phyloP scores from a whole-genome alignment of 2,329 filamentous ascomycete genomes.

The Aspergillus luchuensis region DNA sequence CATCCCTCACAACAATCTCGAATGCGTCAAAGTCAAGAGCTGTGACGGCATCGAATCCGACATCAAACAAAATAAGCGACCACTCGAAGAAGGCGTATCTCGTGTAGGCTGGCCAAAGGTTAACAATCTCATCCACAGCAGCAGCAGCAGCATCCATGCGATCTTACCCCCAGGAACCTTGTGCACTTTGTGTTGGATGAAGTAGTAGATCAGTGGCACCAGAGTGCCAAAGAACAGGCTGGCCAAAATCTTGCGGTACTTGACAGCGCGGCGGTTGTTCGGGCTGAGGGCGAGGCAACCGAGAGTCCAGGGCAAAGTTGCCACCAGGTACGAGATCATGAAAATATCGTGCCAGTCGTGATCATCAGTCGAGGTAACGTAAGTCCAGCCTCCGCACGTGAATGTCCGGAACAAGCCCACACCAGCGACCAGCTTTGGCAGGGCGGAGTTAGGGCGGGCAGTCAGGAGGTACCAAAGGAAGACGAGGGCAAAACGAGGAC shows the following conservation, averaged over 20 bases:
- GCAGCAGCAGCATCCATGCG: background rate
- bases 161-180: constrained; percentile 83
- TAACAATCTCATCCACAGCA: background rate
- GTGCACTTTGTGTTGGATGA: constrained; percentile 98
- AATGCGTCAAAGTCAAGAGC: constrained; percentile 87
- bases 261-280: constrained; percentile 76
- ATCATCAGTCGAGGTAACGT: constrained; percentile 96
- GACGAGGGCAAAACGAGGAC: constrained; percentile 87
- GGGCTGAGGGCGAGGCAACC: constrained; percentile 89
- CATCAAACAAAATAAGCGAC: constrained; percentile 90
- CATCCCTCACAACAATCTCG: constrained; percentile 84
- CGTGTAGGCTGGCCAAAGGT: constrained; percentile 74
- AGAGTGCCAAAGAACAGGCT: constrained; percentile 86
- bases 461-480: constrained; percentile 91
- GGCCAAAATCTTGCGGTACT: constrained; percentile 84
- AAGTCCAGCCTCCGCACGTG: constrained; percentile 97
- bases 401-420: constrained; percentile 85
- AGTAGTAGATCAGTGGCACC: constrained; percentile 90
- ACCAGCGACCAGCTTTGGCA: constrained; percentile 78
- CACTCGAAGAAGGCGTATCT: constrained; percentile 98
- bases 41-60: constrained; percentile 94
- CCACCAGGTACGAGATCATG: constrained; percentile 97
- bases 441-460: constrained; percentile 68
- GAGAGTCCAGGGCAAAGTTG: constrained; percentile 91
- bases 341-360: constrained; percentile 99